Evolutionary conservation across 441 rosid species (phyloP).

Genomic region (Aleurites moluccanus): DNA sequence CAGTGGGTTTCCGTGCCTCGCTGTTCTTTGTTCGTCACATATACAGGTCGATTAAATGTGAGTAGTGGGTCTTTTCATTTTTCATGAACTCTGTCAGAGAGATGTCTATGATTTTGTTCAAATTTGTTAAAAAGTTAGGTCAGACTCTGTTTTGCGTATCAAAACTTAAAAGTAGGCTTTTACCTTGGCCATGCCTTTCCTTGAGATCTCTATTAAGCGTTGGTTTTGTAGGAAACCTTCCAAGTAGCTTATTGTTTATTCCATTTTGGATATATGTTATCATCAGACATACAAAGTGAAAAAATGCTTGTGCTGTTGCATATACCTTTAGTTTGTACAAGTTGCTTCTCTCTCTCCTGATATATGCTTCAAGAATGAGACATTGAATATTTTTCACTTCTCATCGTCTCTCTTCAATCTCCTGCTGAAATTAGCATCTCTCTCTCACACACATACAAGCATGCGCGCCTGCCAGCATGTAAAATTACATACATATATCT

Average conservation of each 20-base stretch:
- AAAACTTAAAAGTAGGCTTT: background rate
- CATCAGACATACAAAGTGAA: background rate
- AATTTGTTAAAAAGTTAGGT: background rate
- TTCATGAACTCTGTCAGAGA: background rate
- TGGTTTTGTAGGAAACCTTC: conserved; percentile 1
- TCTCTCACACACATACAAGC: too few relatives aligned
- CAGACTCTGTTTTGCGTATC: background rate
- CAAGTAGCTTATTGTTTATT: background rate
- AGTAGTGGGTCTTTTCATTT: conserved; percentile 26
- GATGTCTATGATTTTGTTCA: background rate
- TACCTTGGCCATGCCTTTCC: background rate
- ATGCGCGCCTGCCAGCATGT: too few relatives aligned
- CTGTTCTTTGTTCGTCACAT: conserved; percentile 55
- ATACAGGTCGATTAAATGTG: conserved; percentile 51
- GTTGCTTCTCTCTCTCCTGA: background rate
- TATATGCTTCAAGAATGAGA: background rate
- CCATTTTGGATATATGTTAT: background rate
- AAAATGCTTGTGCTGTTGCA: background rate
- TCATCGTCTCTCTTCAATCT: too few relatives aligned
- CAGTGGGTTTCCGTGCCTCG: conserved; percentile 48
- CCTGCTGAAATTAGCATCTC: too few relatives aligned
- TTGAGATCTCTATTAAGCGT: background rate
- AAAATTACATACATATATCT: too few relatives aligned
- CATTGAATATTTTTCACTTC: too few relatives aligned
- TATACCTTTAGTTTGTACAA: background rate